Conservation (phyloP, 1,284 basidiomycete species). For the Mycena citricolor region DNA sequence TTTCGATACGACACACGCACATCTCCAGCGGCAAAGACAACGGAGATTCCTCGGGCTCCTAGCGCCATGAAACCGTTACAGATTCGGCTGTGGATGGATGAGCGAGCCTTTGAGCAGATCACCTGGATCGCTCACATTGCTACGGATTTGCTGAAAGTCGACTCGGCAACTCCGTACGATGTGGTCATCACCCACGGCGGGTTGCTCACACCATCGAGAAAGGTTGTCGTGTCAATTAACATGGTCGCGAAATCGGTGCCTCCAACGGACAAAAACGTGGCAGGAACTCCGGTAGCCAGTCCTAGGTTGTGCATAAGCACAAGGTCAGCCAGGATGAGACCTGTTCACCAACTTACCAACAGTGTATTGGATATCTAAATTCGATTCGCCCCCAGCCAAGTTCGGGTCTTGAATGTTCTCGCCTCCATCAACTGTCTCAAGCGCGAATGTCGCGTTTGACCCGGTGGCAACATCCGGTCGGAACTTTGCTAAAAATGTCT, state of each 20-base stretch:
- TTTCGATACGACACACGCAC: conserved; percentile 7
- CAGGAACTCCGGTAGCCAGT: conserved; percentile 33
- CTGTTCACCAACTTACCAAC: conserved; percentile 25
- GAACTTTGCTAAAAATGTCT: conserved; percentile 41
- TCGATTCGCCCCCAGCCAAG: conserved; percentile 40
- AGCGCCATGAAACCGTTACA: conserved; percentile 44
- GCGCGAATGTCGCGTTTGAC: conserved; percentile 38
- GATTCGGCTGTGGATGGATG: conserved; percentile 32
- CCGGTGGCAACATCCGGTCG: conserved; percentile 38
- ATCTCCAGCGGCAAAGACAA: conserved; percentile 51
- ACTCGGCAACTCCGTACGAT: conserved; percentile 22
- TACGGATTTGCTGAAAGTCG: conserved; percentile 1
- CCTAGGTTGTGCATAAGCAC: conserved; percentile 43
- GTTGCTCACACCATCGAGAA: conserved; percentile 38
- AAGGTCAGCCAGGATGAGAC: background rate
- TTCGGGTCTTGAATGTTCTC: conserved; percentile 43
- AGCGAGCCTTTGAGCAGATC: conserved; percentile 31
- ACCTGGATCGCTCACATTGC: conserved; percentile 7
- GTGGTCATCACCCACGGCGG: conserved; percentile 39
- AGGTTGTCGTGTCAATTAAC: conserved; percentile 43
- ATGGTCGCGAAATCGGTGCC: conserved; percentile 8
- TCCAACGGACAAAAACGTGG: conserved; percentile 25
- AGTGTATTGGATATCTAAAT: conserved; percentile 29
- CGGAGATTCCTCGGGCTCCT: conserved; percentile 44
- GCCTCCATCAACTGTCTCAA: conserved; percentile 42